Conservation (phyloP, 352 stramenopile genomes). For the Phytophthora colocasiae region DNA sequence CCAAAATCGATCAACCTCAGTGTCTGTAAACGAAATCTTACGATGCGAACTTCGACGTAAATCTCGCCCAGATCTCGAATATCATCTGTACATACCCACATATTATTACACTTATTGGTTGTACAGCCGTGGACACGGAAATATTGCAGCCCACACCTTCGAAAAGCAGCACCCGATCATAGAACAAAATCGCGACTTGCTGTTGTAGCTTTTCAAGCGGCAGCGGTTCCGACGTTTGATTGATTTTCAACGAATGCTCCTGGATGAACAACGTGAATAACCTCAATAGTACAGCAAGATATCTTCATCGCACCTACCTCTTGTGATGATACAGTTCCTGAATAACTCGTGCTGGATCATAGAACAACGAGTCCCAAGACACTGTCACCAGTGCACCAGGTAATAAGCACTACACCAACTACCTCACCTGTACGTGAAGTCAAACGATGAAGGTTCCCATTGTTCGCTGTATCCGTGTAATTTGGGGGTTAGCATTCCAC, state of each 20-base stretch:
- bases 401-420: neutral
- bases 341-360: slow-evolving; percentile 41
- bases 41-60: slow-evolving; percentile 62
- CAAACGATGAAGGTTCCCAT: slow-evolving; percentile 53
- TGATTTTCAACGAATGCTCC: slow-evolving; percentile 8
- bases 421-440: slow-evolving; percentile 66
- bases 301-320: slow-evolving; percentile 8
- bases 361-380: neutral
- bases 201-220: slow-evolving; percentile 64
- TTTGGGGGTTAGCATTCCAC: neutral
- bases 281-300: neutral
- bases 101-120: no score
- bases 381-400: neutral
- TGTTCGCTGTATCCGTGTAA: slow-evolving; percentile 14
- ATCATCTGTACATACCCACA: slow-evolving; percentile 47
- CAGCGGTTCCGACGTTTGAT: slow-evolving; percentile 39
- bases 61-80: slow-evolving; percentile 73
- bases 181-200: slow-evolving; percentile 62
- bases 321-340: slow-evolving; percentile 36
- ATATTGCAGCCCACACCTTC: slow-evolving; percentile 44
- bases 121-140: neutral
- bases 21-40: slow-evolving; percentile 24
- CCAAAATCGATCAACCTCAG: neutral
- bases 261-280: slow-evolving; percentile 7
- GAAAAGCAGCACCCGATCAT: slow-evolving; percentile 64